Conservation (phyloP, 1,284 basidiomycete species). For the Leucoagaricus sp. region DNA sequence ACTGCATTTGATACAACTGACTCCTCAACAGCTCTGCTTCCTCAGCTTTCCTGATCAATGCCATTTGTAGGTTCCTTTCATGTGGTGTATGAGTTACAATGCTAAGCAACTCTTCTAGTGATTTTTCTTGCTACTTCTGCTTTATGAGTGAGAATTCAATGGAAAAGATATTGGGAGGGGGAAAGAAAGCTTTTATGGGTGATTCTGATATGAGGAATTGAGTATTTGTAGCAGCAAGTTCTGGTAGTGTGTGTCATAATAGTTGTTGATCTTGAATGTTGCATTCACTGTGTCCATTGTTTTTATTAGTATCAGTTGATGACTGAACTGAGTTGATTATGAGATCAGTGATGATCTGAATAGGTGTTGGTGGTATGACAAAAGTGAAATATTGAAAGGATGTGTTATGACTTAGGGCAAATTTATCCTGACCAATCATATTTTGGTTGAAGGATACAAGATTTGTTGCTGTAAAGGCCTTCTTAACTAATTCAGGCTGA, state of each 20-base stretch:
- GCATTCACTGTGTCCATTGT: neutral
- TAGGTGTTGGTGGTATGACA: conserved; percentile 11
- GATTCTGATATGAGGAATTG: neutral
- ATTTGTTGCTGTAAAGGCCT: conserved; percentile 38
- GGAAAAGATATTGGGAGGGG: neutral
- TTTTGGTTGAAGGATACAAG: conserved; percentile 34
- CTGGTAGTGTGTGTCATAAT: neutral
- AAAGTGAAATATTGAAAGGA: conserved; percentile 15
- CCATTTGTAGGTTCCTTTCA: no score
- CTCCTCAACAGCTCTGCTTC: no score
- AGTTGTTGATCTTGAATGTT: neutral
- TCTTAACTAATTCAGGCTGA: conserved; percentile 27
- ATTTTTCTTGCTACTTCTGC: no score
- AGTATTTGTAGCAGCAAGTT: neutral
- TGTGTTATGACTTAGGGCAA: conserved; percentile 27
- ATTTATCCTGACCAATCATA: conserved; percentile 29
- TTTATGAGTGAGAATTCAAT: neutral
- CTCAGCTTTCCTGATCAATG: no score
- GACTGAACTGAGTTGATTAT: neutral
- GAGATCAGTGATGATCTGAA: conserved; percentile 1
- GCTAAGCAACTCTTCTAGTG: no score
- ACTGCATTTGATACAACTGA: no score
- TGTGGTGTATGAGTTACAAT: no score
- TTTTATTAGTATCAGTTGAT: no score
- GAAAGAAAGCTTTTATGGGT: neutral